Percentiles rank a stretch among this genome's conserved stretches.
Evolutionary conservation across 768 basidiomycete genomes (phyloP).

Genomic region (Lentinula boryana): DNA sequence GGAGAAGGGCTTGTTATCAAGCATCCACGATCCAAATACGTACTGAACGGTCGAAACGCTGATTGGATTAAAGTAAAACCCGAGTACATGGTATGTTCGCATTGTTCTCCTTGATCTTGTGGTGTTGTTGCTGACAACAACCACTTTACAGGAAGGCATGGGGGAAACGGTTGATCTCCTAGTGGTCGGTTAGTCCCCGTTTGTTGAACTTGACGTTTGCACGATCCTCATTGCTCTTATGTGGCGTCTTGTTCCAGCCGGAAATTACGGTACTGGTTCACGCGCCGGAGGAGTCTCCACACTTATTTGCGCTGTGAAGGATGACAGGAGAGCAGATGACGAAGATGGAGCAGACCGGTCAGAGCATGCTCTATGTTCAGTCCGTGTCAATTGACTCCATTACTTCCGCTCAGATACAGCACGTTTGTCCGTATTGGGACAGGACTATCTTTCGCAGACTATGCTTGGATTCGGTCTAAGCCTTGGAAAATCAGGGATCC

Average conservation of each 20-base stretch:
- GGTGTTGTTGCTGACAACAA: not conserved
- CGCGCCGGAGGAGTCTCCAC: slow-evolving; percentile 88
- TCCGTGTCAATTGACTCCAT: not conserved
- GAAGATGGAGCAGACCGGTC: slow-evolving; percentile 59
- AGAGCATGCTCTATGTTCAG: slow-evolving; percentile 12
- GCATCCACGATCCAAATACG: slow-evolving; percentile 73
- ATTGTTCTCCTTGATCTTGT: not conserved
- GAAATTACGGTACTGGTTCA: slow-evolving; percentile 82
- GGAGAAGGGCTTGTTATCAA: slow-evolving; percentile 96
- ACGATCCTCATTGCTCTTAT: not conserved
- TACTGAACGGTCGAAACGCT: slow-evolving; percentile 79
- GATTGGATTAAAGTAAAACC: slow-evolving; percentile 96
- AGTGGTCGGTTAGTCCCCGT: slow-evolving; percentile 62
- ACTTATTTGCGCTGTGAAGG: slow-evolving; percentile 83
- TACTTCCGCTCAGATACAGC: slow-evolving; percentile 52
- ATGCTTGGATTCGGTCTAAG: slow-evolving; percentile 74
- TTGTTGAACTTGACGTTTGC: not conserved
- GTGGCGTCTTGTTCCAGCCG: slow-evolving; percentile 40
- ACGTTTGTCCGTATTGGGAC: slow-evolving; percentile 88
- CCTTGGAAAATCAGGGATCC: slow-evolving; percentile 82
- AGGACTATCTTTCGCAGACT: slow-evolving; percentile 82
- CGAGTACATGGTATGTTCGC: slow-evolving; percentile 67
- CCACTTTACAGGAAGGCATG: slow-evolving; percentile 64
- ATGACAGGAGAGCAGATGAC: slow-evolving; percentile 52
- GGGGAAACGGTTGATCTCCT: slow-evolving; percentile 91